Conservation (phyloP, 202 grass and related monocot genomes). For the Musa balbisiana region DNA sequence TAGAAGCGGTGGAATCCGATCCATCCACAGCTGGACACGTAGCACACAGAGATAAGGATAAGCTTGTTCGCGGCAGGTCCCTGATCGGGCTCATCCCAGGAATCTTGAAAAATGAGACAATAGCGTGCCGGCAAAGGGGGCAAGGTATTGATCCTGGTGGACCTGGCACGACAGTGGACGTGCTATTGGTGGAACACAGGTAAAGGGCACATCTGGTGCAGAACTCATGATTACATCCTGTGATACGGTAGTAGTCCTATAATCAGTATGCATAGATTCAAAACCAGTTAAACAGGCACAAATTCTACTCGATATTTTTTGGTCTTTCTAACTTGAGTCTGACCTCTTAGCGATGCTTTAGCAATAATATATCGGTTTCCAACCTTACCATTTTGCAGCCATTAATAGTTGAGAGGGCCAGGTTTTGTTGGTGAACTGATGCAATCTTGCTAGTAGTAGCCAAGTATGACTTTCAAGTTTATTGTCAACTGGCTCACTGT, state of each 20-base stretch:
- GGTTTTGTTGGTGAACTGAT: too few species aligned
- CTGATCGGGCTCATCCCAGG: conserved; percentile 54
- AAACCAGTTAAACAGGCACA: too few species aligned
- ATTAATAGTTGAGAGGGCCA: too few species aligned
- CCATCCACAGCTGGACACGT: conserved; percentile 58
- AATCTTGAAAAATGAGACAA: conserved; percentile 58
- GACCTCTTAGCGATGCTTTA: too few species aligned
- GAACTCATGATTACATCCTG: conserved; percentile 95
- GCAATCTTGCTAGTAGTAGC: too few species aligned
- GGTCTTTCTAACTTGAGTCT: too few species aligned
- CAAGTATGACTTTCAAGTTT: too few species aligned
- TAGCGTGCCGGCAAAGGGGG: conserved; percentile 67
- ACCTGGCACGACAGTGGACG: conserved; percentile 21
- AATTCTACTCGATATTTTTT: too few species aligned
- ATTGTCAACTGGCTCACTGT: too few species aligned
- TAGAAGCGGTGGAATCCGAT: conserved; percentile 36
- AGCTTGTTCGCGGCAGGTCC: conserved; percentile 53
- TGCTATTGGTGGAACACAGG: conserved; percentile 74
- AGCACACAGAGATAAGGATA: conserved; percentile 77
- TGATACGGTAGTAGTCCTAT: neutral
- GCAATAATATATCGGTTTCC: too few species aligned
- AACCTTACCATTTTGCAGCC: too few species aligned
- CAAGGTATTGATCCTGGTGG: conserved; percentile 73
- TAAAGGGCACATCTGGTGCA: conserved; percentile 94
- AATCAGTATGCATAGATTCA: neutral